phyloP scores from a whole-genome alignment of 495 filamentous ascomycete genomes.

The Aspergillus steynii region DNA sequence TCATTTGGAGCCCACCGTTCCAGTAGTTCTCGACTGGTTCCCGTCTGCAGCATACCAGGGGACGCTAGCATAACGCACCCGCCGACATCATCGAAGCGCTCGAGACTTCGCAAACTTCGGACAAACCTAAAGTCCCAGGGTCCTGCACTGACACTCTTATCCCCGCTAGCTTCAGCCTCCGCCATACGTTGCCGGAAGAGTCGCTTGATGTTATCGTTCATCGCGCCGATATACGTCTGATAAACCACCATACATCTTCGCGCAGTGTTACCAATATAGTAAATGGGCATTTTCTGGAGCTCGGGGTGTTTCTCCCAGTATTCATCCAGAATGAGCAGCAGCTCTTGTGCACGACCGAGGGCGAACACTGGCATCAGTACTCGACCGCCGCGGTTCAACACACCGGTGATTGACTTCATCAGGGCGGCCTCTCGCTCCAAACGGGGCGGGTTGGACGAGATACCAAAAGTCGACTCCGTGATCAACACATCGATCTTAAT shows the following conservation, averaged over 20 bases:
- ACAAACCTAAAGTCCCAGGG: constrained; percentile 97
- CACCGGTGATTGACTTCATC: constrained; percentile 90
- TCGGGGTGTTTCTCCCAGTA: constrained; percentile 90
- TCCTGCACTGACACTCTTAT: constrained; percentile 70
- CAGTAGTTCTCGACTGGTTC: constrained; percentile 85
- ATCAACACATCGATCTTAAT: constrained; percentile 93
- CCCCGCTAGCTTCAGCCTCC: constrained; percentile 75
- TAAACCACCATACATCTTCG: constrained; percentile 98
- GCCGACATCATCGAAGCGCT: constrained; percentile 94
- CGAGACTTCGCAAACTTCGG: constrained; percentile 83
- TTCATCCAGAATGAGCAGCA: constrained; percentile 92
- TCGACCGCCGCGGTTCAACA: constrained; percentile 86
- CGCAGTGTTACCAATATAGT: constrained; percentile 92
- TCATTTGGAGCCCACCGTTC: constrained; percentile 95
- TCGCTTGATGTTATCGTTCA: constrained; percentile 98
- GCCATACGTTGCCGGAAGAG: constrained; percentile 84
- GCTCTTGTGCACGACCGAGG: constrained; percentile 87
- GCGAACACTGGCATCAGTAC: constrained; percentile 96
- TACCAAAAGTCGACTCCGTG: constrained; percentile 95
- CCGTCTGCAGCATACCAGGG: constrained; percentile 96
- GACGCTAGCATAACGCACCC: constrained; percentile 96
- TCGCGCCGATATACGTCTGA: constrained; percentile 93
- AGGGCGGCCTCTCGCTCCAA: constrained; percentile 86
- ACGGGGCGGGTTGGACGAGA: constrained; percentile 85
- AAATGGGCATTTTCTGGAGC: constrained; percentile 87